Evolutionary conservation across 371 early-diverging fungal species (phyloP).

Genomic region (Zopfochytrium polystomum): DNA sequence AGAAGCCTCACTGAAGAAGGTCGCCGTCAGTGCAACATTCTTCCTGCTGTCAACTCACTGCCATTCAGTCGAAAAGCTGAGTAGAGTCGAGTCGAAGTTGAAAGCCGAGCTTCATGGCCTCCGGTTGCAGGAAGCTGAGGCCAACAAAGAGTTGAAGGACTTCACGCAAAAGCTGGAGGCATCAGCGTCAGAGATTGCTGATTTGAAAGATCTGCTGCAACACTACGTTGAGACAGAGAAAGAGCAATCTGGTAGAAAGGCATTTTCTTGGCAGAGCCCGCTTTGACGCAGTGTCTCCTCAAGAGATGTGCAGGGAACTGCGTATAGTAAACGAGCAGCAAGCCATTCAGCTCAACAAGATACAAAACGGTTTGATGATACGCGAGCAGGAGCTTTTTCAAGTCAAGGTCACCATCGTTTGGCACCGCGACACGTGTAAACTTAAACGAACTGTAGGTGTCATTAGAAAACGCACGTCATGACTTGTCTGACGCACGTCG

Average conservation of each 20-base stretch:
- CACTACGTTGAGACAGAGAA: conserved; percentile 55
- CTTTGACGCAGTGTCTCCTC: conserved; percentile 51
- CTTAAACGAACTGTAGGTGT: no score
- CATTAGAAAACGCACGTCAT: no score
- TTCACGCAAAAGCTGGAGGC: conserved; percentile 65
- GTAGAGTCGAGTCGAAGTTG: conserved; percentile 73
- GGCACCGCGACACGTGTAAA: no score
- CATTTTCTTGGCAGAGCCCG: no score
- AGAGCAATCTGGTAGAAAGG: background rate
- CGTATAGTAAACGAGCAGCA: conserved; percentile 60
- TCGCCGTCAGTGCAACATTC: conserved; percentile 16
- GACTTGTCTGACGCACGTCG: conserved; percentile 39
- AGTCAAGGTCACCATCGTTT: no score
- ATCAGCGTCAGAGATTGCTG: conserved; percentile 43
- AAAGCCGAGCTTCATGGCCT: conserved; percentile 69
- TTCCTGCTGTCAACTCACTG: background rate
- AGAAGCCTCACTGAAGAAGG: conserved; percentile 57
- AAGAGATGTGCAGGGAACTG: conserved; percentile 52
- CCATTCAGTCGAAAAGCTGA: conserved; percentile 68
- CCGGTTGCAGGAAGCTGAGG: conserved; percentile 60
- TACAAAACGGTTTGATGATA: conserved; percentile 55
- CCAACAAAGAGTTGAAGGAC: conserved; percentile 58
- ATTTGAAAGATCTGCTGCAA: conserved; percentile 54
- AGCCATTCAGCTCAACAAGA: conserved; percentile 58
- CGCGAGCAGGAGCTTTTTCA: conserved; percentile 45